A percentile compares a stretch with the other conserved stretches of the same genome.
Conservation (phyloP, 306 rosid genomes). For the Sesbania bispinosa region DNA sequence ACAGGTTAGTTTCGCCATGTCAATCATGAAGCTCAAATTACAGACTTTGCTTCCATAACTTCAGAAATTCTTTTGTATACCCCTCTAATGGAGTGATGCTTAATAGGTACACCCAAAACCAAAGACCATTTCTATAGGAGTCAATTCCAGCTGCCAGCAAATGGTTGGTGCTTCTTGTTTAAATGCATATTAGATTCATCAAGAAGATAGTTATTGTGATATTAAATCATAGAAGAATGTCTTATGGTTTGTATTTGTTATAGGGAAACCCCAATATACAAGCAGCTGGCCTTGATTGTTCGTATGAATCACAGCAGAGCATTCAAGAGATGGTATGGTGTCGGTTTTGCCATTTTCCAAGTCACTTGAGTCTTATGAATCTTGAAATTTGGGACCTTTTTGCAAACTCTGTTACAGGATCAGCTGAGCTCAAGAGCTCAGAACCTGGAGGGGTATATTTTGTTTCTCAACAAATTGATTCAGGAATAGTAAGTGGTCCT, state of each 20-base stretch:
- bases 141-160: constrained; percentile 64
- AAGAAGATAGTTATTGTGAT: constrained; percentile 21
- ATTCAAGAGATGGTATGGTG: constrained; percentile 66
- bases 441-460: constrained; percentile 62
- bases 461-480: constrained; percentile 56
- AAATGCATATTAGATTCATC: background rate
- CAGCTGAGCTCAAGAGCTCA: constrained; percentile 66
- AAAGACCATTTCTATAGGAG: constrained; percentile 48
- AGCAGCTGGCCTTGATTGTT: constrained; percentile 54
- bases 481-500: constrained; percentile 53
- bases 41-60: background rate
- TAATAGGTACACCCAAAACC: constrained; percentile 53
- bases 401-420: constrained; percentile 37
- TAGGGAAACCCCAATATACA: constrained; percentile 36
- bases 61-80: background rate
- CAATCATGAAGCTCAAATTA: background rate
- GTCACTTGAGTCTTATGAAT: background rate
- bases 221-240: background rate
- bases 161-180: constrained; percentile 49
- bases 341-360: background rate
- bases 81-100: background rate
- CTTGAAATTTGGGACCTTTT: background rate
- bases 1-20: constrained; percentile 41
- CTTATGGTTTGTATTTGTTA: constrained; percentile 3
- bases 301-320: constrained; percentile 54